These are phyloP conservation scores for Verticillium dahliae DNA, from an alignment of 2,329 filamentous ascomycete species.

Conservation along the genomic window DNA sequence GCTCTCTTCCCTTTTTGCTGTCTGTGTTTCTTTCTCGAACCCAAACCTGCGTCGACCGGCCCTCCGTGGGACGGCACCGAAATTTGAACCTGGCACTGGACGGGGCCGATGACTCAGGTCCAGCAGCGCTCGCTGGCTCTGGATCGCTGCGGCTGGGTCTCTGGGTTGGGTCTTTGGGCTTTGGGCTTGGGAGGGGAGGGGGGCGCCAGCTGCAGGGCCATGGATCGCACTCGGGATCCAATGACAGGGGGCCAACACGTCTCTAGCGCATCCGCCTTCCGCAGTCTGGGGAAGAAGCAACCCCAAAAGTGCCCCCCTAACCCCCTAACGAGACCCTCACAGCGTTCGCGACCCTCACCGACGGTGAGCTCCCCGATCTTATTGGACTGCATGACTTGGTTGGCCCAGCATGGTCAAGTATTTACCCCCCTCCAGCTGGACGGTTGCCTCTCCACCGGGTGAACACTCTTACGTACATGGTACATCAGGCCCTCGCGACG, in stretches of 20 bases:
- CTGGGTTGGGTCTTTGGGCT: no score
- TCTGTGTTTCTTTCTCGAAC: neutral
- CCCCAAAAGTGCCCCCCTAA: neutral
- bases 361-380: neutral
- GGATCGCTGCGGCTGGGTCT: no score
- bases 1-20: neutral
- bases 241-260: neutral
- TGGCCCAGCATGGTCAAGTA: neutral
- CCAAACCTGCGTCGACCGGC: neutral
- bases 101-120: neutral
- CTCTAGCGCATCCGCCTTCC: neutral
- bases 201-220: neutral
- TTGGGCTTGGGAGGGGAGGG: neutral
- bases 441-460: neutral
- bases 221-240: neutral
- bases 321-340: neutral
- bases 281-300: neutral
- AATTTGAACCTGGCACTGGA: neutral
- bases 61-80: neutral
- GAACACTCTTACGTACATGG: neutral
- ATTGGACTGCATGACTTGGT: neutral
- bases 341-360: neutral
- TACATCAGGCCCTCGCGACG: neutral
- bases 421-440: neutral
- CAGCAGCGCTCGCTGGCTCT: neutral